Evolutionary conservation across 2,329 filamentous ascomycete genomes (phyloP).

Genomic region (Fusarium sp.): DNA sequence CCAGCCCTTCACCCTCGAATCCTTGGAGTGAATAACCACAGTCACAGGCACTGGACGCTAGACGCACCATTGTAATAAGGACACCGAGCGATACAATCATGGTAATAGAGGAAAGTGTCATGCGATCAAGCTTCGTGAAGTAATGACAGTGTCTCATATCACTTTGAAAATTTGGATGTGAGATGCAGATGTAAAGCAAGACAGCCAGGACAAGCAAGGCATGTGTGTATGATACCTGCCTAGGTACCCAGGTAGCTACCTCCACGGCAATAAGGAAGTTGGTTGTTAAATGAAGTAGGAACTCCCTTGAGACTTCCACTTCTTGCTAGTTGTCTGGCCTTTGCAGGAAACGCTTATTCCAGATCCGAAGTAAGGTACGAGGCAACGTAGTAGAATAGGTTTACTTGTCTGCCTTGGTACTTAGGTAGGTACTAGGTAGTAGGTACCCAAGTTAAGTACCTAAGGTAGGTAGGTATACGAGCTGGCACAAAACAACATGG

Average conservation of each 20-base stretch:
- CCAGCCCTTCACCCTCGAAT: conserved; percentile 52
- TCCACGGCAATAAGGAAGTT: not conserved
- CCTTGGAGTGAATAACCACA: conserved; percentile 75
- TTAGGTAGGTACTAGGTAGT: no score
- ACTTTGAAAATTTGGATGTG: not conserved
- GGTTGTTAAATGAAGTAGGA: not conserved
- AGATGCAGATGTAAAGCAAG: not conserved
- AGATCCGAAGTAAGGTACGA: not conserved
- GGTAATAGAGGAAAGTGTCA: not conserved
- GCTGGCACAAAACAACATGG: not conserved
- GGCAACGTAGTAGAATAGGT: not conserved
- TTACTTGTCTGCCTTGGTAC: not conserved
- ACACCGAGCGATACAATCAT: conserved; percentile 20
- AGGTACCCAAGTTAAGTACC: no score
- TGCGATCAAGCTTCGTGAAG: not conserved
- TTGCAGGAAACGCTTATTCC: not conserved
- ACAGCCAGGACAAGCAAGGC: not conserved
- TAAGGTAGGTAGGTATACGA: not conserved
- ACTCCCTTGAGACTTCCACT: not conserved
- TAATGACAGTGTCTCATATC: not conserved
- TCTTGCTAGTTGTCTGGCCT: not conserved
- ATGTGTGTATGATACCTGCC: not conserved
- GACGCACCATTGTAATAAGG: conserved; percentile 20
- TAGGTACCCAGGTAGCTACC: not conserved
- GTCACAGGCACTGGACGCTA: conserved; percentile 66